A percentile compares a stretch with the other conserved stretches of the same genome.
Conservation (phyloP, 108 stramenopile species). For the Stephanodiscus triporus region DNA sequence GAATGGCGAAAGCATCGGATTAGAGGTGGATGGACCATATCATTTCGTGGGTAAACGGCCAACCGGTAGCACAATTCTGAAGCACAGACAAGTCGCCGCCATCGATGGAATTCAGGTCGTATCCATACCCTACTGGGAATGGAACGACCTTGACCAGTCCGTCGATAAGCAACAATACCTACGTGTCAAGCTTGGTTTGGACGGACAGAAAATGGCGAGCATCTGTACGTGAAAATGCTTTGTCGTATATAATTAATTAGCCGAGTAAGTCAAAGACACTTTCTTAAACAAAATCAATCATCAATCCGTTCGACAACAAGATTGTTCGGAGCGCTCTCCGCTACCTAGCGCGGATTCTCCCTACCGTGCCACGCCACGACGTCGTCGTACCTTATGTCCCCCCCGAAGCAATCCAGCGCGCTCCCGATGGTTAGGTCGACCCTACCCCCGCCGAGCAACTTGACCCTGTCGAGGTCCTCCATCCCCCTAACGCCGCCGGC, state of each 20-base stretch:
- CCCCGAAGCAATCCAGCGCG: constrained; percentile 97
- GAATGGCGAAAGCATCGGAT: constrained; percentile 34
- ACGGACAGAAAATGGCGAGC: not conserved
- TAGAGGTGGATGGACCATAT: constrained; percentile 56
- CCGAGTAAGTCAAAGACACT: too few relatives aligned
- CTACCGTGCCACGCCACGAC: constrained; percentile 94
- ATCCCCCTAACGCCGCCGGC: constrained; percentile 94
- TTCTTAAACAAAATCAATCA: too few relatives aligned
- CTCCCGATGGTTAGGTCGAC: constrained; percentile 98
- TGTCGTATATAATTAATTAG: too few relatives aligned
- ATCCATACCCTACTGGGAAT: constrained; percentile 48
- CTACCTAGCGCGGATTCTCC: too few relatives aligned
- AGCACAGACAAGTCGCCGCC: constrained; percentile 33
- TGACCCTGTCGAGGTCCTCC: constrained; percentile 89
- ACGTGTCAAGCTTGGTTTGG: constrained; percentile 11
- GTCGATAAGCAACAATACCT: constrained; percentile 40
- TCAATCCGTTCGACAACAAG: too few relatives aligned
- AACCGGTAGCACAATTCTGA: constrained; percentile 35
- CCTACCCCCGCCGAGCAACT: constrained; percentile 82
- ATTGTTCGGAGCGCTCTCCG: too few relatives aligned
- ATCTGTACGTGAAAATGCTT: too few relatives aligned
- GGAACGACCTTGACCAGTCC: constrained; percentile 15
- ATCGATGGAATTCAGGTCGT: constrained; percentile 33
- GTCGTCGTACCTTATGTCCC: constrained; percentile 86
- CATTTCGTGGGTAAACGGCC: constrained; percentile 38